phyloP scores from a whole-genome alignment of 768 basidiomycete species.

The Lentinula boryana region DNA sequence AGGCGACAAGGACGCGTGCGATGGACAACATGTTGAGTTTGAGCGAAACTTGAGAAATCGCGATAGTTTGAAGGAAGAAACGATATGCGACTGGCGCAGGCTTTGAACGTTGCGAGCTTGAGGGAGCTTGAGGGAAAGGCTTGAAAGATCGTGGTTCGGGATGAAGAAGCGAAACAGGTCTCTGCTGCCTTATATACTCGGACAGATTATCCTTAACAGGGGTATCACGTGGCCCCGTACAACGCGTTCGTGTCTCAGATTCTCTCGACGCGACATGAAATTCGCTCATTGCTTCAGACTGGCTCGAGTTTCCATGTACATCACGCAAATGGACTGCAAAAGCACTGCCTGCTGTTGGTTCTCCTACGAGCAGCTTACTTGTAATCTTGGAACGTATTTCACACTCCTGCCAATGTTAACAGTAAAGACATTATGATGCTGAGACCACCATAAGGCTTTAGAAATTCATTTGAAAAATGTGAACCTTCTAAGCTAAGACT shows the following conservation, averaged over 20 bases:
- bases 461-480: too few relatives aligned
- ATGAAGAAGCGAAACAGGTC: background rate
- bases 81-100: slow-evolving; percentile 17
- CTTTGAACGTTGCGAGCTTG: background rate
- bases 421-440: too few relatives aligned
- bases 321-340: too few relatives aligned
- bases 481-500: too few relatives aligned
- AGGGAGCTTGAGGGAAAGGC: background rate
- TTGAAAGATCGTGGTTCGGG: slow-evolving; percentile 8
- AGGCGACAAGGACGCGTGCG: slow-evolving; percentile 28
- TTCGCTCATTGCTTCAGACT: too few relatives aligned
- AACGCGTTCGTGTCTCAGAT: background rate
- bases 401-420: too few relatives aligned
- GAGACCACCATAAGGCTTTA: too few relatives aligned
- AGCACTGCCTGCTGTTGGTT: too few relatives aligned
- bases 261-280: too few relatives aligned
- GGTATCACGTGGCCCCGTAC: background rate
- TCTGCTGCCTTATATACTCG: background rate
- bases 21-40: slow-evolving; percentile 23
- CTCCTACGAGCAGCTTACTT: too few relatives aligned
- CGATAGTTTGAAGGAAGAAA: slow-evolving; percentile 6
- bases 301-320: too few relatives aligned
- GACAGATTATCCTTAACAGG: background rate
- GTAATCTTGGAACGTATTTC: too few relatives aligned
- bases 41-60: slow-evolving; percentile 10